Base-by-base conservation (phyloP, 306 rosid species). In the Malus sieversii region DNA sequence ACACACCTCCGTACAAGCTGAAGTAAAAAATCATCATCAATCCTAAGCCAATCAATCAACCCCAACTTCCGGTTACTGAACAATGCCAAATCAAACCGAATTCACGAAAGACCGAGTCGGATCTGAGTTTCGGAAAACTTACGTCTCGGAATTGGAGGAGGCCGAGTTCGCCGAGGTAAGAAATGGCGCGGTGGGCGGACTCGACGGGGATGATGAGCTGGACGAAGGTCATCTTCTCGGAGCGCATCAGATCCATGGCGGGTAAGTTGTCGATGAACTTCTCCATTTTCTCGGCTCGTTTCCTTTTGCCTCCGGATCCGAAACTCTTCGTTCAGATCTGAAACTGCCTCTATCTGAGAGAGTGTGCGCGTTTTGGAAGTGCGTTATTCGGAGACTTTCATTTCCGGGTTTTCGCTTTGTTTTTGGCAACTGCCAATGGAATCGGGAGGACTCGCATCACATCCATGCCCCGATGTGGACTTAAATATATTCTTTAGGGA, bases 191-290 rank as follows among this genome's bases (percentile, higher is more conserved):
- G 82, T 92, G 98, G 58, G 99, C 90, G 23, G 98, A 92, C 83
- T 96, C 99, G 40, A 78, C 93, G 23, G 99, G 98, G 48, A 96
- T 92, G 79, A 96, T 96, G 85, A 96, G 98, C 85, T 92, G 99
- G 66, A 89, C 97, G 71, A 92, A 87, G 66, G 91, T 87, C 99
- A 96, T 96, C 93, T 88, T 88, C 97, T 96, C 99, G 51, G 99
- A 96, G 78, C 99, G 98, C 98, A 92, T 89, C 90, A 96, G 94
- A 90, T 96, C 99, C 98, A 92, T 92, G 42, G 96, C 51, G 60
- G 97, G 89, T 71, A 92, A 79, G 82, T 89, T 90, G 53, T 90
- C 91, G 4, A 89, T 66, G 81, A 96, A 92, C 78, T 87, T 80
- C 14, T 82, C 97, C 96, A 90, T 92, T 88, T 93, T 89, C 84